Conservation (phyloP, 2,329 filamentous ascomycete genomes). For the Aspergillus pseudoterreus region DNA sequence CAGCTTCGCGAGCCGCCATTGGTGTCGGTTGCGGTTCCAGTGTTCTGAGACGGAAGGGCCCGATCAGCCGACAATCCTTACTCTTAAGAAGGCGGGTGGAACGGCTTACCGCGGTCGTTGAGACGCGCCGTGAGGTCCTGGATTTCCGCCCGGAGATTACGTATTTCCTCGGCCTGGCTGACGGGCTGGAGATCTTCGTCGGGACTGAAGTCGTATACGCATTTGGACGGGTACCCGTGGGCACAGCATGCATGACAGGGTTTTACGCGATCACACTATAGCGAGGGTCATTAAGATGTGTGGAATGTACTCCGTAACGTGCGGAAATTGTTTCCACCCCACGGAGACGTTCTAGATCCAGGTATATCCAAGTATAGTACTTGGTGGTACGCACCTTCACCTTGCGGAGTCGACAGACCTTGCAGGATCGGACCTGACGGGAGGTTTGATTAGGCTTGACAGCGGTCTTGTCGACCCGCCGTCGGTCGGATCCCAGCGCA, state of each 20-base stretch:
- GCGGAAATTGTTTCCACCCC: background rate
- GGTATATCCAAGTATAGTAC: background rate
- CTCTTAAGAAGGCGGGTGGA: background rate
- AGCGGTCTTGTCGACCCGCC: constrained; percentile 20
- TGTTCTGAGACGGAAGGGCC: constrained; percentile 7
- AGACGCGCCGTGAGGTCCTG: constrained; percentile 26
- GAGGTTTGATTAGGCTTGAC: constrained; percentile 12
- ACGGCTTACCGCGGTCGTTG: constrained; percentile 23
- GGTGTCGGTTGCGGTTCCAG: constrained; percentile 15
- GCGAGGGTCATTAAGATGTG: constrained; percentile 1
- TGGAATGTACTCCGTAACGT: no score
- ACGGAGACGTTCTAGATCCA: background rate
- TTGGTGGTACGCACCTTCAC: constrained; percentile 30
- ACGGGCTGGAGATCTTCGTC: constrained; percentile 33
- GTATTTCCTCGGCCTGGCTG: constrained; percentile 35
- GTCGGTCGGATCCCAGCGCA: constrained; percentile 9
- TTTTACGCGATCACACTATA: constrained; percentile 36
- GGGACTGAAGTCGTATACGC: constrained; percentile 31
- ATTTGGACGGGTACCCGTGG: constrained; percentile 37
- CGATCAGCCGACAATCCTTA: background rate
- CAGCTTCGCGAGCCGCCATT: constrained; percentile 27
- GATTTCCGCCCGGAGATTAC: constrained; percentile 33
- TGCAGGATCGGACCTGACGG: constrained; percentile 37
- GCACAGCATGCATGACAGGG: constrained; percentile 39
- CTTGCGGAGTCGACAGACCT: constrained; percentile 36